These are phyloP conservation scores for Malassezia globosa DNA, from an alignment of 1,284 basidiomycete genomes.

Conservation along the genomic window DNA sequence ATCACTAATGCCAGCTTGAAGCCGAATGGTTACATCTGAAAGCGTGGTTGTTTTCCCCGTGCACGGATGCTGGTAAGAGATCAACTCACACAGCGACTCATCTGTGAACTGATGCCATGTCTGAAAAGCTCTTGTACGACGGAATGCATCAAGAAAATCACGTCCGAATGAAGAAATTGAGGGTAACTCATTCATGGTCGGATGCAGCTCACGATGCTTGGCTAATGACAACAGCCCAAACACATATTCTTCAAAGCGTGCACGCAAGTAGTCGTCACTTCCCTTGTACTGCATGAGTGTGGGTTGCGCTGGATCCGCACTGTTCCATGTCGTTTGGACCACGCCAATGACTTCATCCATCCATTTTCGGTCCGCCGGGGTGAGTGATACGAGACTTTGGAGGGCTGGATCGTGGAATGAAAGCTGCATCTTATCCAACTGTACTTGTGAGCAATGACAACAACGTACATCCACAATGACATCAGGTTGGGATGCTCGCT, in stretches of 20 bases:
- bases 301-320: slow-evolving; percentile 36
- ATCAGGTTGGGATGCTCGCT: slow-evolving; percentile 69
- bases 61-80: slow-evolving; percentile 41
- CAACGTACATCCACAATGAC: slow-evolving; percentile 63
- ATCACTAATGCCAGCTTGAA: slow-evolving; percentile 40
- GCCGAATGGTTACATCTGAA: slow-evolving; percentile 38
- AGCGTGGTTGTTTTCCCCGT: slow-evolving; percentile 37
- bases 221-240: slow-evolving; percentile 37
- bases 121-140: slow-evolving; percentile 26
- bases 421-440: slow-evolving; percentile 31
- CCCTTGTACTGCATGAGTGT: slow-evolving; percentile 41
- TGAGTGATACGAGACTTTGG: slow-evolving; percentile 66
- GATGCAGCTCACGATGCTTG: slow-evolving; percentile 24
- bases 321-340: slow-evolving; percentile 41
- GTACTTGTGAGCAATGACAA: not conserved
- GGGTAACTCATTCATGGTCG: slow-evolving; percentile 8
- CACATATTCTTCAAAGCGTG: slow-evolving; percentile 40
- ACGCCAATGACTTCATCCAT: slow-evolving; percentile 57
- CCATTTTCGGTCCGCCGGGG: slow-evolving; percentile 90
- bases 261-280: slow-evolving; percentile 41
- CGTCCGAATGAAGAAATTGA: slow-evolving; percentile 25
- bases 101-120: slow-evolving; percentile 36
- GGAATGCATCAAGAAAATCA: slow-evolving; percentile 36
- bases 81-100: slow-evolving; percentile 39
- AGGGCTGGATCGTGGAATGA: slow-evolving; percentile 58